Base-by-base conservation (phyloP, 441 rosid species). In the Jatropha podagrica region DNA sequence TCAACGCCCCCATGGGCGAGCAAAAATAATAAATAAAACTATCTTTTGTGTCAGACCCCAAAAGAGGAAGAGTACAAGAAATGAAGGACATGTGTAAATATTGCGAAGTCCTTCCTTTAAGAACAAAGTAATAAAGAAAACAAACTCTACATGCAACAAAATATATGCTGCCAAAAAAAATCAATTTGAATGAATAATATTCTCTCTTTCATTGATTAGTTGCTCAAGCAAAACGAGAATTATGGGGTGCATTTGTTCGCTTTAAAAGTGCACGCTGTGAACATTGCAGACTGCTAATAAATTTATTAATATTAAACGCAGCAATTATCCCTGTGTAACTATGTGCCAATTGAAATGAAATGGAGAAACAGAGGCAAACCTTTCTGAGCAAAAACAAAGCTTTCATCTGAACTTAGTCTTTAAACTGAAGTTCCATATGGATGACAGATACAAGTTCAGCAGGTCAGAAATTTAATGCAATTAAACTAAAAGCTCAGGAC, bases 371-470 rank as follows among this genome's bases (percentile, higher is more conserved):
- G 3, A 56, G 10, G 10, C 10, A 56, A 56, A 56, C 11, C 9
- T 56, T 20, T 56, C 61, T 8, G 12, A 56, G 27, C 3, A 55
- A 70, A 40, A 70, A 38, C 44, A 62, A 46, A 56, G 10, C 3
- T 40, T 41, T 40, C n/a, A 40, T 44, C 62, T 32, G 0, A 15
- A 9, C 2, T 40, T 27, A 59, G 55, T 46, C 44, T 37, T 54
- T 18, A 69, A 54, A 27, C 66, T 44, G 66, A 71, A 9, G 44
- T 71, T 51, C 66, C 56, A 71, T 59, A 71, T 42, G 66, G 41
- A 42, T 15, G 18, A 69, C 40, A 60, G 23, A 71, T 61, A 61
- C 61, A 56, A 17, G 23, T 42, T 59, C 27, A 44, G 75, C 44
- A 18, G 38, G 65, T 46, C 59, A 64, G n/a, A 59, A 56, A 56